Conservation (phyloP, 2,329 filamentous ascomycete genomes). For the Colletotrichum musae region DNA sequence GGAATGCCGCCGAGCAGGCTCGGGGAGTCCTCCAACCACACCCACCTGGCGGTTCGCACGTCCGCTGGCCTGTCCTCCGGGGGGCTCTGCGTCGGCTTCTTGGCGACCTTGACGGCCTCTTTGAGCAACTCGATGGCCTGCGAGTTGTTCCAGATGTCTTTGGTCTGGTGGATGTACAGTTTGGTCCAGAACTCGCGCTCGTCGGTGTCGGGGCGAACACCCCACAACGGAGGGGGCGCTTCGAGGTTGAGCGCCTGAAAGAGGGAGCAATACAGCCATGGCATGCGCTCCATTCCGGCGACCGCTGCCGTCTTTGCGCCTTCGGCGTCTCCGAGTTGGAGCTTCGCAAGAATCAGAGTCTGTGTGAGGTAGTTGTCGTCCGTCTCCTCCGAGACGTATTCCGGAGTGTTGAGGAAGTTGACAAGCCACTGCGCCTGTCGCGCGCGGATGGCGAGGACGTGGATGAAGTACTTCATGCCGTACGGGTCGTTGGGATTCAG, state of each 20-base stretch:
- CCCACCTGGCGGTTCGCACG: slow-evolving; percentile 77
- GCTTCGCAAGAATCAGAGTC: slow-evolving; percentile 81
- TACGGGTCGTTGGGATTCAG: slow-evolving; percentile 87
- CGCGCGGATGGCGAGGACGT: slow-evolving; percentile 87
- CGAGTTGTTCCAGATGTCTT: slow-evolving; percentile 88
- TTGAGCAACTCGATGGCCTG: slow-evolving; percentile 78
- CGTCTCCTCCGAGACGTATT: slow-evolving; percentile 56
- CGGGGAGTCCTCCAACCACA: slow-evolving; percentile 83
- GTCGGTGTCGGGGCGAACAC: slow-evolving; percentile 74
- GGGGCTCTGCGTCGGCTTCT: slow-evolving; percentile 56
- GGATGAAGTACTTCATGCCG: slow-evolving; percentile 83
- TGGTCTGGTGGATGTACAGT: slow-evolving; percentile 82
- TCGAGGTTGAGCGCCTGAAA: slow-evolving; percentile 87
- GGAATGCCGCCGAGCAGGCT: slow-evolving; percentile 80
- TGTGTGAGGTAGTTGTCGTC: slow-evolving; percentile 79
- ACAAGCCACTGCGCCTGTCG: slow-evolving; percentile 83
- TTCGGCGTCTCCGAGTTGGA: slow-evolving; percentile 74
- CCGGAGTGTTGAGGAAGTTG: slow-evolving; percentile 70
- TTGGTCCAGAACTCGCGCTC: slow-evolving; percentile 78
- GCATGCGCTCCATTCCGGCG: slow-evolving; percentile 79
- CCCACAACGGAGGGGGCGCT: slow-evolving; percentile 87
- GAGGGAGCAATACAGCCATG: slow-evolving; percentile 87
- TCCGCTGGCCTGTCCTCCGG: slow-evolving; percentile 57
- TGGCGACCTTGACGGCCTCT: slow-evolving; percentile 74
- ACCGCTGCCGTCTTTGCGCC: slow-evolving; percentile 76